A percentile compares a stretch with the other conserved stretches of the same genome.
These are phyloP conservation scores for Elasticomyces elasticus DNA, from an alignment of 495 filamentous ascomycete genomes.

Conservation along the genomic window DNA sequence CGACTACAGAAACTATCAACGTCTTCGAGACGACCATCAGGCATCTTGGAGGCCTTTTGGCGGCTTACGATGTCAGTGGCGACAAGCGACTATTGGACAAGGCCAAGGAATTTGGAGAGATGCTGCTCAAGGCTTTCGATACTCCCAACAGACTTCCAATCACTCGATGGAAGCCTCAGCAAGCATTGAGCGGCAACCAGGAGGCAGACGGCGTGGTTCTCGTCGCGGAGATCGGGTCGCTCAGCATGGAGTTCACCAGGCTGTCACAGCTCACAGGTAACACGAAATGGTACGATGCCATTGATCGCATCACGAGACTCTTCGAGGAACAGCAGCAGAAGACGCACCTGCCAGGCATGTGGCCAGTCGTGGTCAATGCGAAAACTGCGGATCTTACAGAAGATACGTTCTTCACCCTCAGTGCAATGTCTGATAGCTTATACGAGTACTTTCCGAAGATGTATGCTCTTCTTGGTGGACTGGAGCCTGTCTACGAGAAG, in stretches of 20 bases:
- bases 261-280: conserved; percentile 32
- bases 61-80: conserved; percentile 33
- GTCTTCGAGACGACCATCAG: conserved; percentile 35
- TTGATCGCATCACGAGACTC: conserved; percentile 24
- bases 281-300: conserved; percentile 31
- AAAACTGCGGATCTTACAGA: conserved; percentile 36
- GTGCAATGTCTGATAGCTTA: conserved; percentile 31
- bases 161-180: conserved; percentile 44
- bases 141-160: conserved; percentile 35
- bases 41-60: conserved; percentile 31
- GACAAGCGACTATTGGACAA: conserved; percentile 26
- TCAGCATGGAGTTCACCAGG: conserved; percentile 32
- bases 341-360: conserved; percentile 32
- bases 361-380: conserved; percentile 33
- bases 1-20: conserved; percentile 24
- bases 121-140: conserved; percentile 33
- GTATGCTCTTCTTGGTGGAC: conserved; percentile 38
- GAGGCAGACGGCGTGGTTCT: conserved; percentile 36
- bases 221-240: conserved; percentile 29
- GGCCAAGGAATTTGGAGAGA: conserved; percentile 31
- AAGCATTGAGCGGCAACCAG: conserved; percentile 32
- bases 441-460: conserved; percentile 39
- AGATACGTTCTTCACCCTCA: conserved; percentile 30
- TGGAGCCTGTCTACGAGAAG: conserved; percentile 24
- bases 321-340: conserved; percentile 30